These are phyloP conservation scores for Cladophialophora bantiana DNA, from an alignment of 2,329 filamentous ascomycete species.

Conservation along the genomic window DNA sequence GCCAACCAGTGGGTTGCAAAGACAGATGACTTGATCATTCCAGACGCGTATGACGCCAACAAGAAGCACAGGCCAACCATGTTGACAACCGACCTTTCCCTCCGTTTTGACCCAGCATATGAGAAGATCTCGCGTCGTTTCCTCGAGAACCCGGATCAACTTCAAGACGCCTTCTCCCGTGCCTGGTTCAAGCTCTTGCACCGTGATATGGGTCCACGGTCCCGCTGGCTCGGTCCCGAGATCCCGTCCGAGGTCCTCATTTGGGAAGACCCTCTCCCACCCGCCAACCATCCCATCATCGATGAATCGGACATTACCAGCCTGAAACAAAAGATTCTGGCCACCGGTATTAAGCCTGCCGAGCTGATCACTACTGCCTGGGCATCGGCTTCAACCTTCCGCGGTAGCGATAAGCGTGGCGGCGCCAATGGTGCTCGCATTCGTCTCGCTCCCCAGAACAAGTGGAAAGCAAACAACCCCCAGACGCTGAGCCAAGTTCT, in stretches of 20 bases:
- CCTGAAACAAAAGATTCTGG: constrained; percentile 73
- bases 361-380: constrained; percentile 72
- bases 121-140: constrained; percentile 78
- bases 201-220: constrained; percentile 76
- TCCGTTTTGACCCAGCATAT: constrained; percentile 74
- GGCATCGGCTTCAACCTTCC: constrained; percentile 75
- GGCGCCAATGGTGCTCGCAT: constrained; percentile 83
- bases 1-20: constrained; percentile 80
- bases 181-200: constrained; percentile 87
- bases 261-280: constrained; percentile 78
- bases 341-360: constrained; percentile 64
- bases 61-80: constrained; percentile 79
- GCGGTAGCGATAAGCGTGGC: constrained; percentile 79
- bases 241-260: constrained; percentile 71
- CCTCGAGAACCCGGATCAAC: constrained; percentile 71
- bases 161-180: constrained; percentile 72
- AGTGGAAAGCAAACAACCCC: constrained; percentile 79
- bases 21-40: constrained; percentile 70
- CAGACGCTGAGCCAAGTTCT: constrained; percentile 69
- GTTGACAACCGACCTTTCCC: constrained; percentile 76
- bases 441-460: constrained; percentile 72
- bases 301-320: constrained; percentile 67
- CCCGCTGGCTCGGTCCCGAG: constrained; percentile 77
- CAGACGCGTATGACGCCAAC: constrained; percentile 71
- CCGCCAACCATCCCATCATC: constrained; percentile 64